Percentiles rank a stretch among this genome's conserved stretches.
These are phyloP conservation scores for Parathielavia appendiculata DNA, from an alignment of 495 filamentous ascomycete species.

Conservation along the genomic window DNA sequence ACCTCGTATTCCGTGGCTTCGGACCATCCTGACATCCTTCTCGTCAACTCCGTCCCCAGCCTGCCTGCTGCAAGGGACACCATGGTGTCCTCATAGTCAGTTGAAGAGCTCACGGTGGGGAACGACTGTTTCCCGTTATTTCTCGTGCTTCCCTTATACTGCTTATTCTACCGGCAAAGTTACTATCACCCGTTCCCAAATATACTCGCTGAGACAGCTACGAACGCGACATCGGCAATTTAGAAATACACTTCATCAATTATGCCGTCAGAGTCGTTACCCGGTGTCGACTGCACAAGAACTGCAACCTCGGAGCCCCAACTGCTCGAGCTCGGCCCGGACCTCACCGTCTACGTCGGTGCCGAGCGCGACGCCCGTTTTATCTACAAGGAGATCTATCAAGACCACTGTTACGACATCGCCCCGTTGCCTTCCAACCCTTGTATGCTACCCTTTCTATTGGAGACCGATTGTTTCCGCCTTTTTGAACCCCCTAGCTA, in stretches of 20 bases:
- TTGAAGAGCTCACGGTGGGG: too few relatives aligned
- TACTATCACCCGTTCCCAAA: background rate
- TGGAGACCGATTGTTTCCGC: background rate
- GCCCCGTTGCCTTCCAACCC: background rate
- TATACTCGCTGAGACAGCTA: background rate
- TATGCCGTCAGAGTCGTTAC: background rate
- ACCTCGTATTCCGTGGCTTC: background rate
- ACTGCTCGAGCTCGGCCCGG: background rate
- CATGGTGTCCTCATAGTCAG: too few relatives aligned
- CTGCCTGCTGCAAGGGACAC: background rate
- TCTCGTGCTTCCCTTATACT: too few relatives aligned
- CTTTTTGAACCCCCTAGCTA: background rate
- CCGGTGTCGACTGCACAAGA: background rate
- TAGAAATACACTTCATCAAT: background rate
- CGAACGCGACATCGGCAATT: background rate
- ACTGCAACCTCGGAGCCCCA: background rate
- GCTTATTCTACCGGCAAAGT: too few relatives aligned
- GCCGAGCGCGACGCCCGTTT: constrained; percentile 1
- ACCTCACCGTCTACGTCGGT: background rate
- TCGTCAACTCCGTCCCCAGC: background rate
- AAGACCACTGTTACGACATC: background rate
- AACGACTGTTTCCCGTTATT: too few relatives aligned
- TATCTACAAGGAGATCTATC: background rate
- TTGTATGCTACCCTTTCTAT: background rate
- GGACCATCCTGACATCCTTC: background rate